Conservation (phyloP, 2,329 filamentous ascomycete species). For the Fusarium nurragi region DNA sequence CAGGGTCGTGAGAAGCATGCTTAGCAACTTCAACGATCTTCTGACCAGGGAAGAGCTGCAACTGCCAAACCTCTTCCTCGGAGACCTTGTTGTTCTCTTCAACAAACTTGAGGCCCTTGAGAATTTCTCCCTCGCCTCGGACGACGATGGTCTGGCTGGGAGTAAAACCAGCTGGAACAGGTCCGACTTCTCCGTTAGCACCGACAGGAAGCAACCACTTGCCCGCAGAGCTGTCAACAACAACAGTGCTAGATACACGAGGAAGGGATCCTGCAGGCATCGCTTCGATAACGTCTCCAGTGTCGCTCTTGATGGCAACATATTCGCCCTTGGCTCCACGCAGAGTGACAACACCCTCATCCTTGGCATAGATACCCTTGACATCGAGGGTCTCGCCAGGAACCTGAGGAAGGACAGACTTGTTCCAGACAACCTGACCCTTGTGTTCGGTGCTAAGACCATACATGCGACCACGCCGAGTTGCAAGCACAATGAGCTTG, state of each 20-base stretch:
- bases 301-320: slow-evolving; percentile 63
- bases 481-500: slow-evolving; percentile 84
- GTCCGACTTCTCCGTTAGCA: slow-evolving; percentile 57
- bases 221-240: slow-evolving; percentile 63
- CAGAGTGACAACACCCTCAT: slow-evolving; percentile 66
- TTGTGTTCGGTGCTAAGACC: slow-evolving; percentile 80
- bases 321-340: slow-evolving; percentile 70
- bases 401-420: slow-evolving; percentile 67
- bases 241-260: slow-evolving; percentile 54
- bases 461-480: slow-evolving; percentile 79
- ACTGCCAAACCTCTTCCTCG: slow-evolving; percentile 73
- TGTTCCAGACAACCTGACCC: slow-evolving; percentile 80
- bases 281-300: slow-evolving; percentile 61
- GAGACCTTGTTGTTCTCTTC: slow-evolving; percentile 53
- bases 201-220: slow-evolving; percentile 65
- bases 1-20: slow-evolving; percentile 79
- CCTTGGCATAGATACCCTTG: slow-evolving; percentile 71
- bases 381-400: slow-evolving; percentile 70
- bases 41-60: slow-evolving; percentile 72
- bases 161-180: slow-evolving; percentile 56
- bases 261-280: slow-evolving; percentile 49
- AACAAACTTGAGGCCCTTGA: slow-evolving; percentile 66
- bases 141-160: slow-evolving; percentile 66
- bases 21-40: slow-evolving; percentile 74
- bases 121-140: slow-evolving; percentile 57